Conservation (phyloP, 148 eudicot species). For the Fallopia convolvulus region DNA sequence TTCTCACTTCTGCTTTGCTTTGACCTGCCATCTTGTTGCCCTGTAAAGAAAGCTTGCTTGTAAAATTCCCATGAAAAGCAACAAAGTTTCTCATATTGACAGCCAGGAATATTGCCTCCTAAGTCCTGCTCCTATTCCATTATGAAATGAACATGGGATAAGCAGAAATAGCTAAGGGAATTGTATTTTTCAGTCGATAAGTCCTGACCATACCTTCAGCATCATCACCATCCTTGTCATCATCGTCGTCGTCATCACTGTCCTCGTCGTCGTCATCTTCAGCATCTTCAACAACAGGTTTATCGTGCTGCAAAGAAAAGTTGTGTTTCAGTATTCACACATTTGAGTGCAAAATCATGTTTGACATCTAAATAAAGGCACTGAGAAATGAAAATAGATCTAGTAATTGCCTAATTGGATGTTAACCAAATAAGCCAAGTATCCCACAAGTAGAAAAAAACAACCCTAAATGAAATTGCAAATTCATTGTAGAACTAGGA, state of each 20-base stretch:
- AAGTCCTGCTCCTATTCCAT: no score
- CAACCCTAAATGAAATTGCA: neutral
- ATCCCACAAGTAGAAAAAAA: neutral
- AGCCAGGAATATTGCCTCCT: no score
- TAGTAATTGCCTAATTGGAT: neutral
- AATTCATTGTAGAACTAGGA: neutral
- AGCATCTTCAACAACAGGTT: conserved; percentile 63
- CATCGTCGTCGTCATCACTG: conserved; percentile 25
- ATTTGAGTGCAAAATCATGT: neutral
- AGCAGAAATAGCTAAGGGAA: neutral
- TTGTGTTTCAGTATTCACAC: neutral
- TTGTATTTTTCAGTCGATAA: neutral
- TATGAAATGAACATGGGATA: neutral
- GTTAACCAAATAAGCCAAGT: neutral
- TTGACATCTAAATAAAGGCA: neutral
- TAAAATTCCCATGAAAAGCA: neutral
- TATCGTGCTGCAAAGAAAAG: conserved; percentile 33
- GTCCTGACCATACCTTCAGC: conserved; percentile 35
- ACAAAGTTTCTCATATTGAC: neutral
- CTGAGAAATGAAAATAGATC: neutral
- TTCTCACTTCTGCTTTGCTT: conserved; percentile 84
- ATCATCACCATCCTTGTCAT: conserved; percentile 54
- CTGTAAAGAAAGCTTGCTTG: conserved; percentile 21
- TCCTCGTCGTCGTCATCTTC: conserved; percentile 56
- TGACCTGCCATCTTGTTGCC: conserved; percentile 41